phyloP scores from a whole-genome alignment of 108 stramenopile species.

The Aurantiochytrium sp. region DNA sequence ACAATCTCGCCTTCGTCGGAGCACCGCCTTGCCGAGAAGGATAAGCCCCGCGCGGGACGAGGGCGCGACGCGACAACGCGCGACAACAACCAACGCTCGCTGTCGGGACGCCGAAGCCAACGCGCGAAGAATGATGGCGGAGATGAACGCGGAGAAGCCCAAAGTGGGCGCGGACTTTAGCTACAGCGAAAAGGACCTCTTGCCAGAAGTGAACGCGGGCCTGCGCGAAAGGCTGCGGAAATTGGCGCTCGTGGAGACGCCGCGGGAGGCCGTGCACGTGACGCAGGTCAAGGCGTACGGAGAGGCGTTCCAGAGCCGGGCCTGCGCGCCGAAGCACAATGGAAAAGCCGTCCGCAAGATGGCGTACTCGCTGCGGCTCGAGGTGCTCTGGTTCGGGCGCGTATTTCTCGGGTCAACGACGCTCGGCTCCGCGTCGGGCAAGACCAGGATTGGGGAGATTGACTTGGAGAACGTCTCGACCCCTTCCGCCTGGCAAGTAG shows the following conservation, averaged over 20 bases:
- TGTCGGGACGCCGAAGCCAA: too few species aligned
- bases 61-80: too few species aligned
- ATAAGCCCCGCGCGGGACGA: too few species aligned
- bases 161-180: neutral
- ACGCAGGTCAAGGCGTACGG: neutral
- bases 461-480: neutral
- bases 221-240: neutral
- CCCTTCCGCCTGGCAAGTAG: neutral
- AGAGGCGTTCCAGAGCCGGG: neutral
- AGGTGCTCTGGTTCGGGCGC: neutral
- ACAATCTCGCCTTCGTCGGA: too few species aligned
- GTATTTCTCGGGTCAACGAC: neutral
- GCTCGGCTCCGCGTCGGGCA: neutral
- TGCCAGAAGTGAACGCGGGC: neutral
- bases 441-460: neutral
- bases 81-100: too few species aligned
- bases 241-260: neutral
- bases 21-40: too few species aligned
- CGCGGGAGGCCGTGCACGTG: neutral
- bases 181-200: slow-evolving; percentile 14
- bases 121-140: too few species aligned
- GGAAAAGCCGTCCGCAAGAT: neutral
- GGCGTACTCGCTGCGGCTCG: neutral
- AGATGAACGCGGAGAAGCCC: too few species aligned
- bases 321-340: neutral